Evolutionary conservation across 805 yeast genomes (phyloP).

Genomic region (Candida boleticola): DNA sequence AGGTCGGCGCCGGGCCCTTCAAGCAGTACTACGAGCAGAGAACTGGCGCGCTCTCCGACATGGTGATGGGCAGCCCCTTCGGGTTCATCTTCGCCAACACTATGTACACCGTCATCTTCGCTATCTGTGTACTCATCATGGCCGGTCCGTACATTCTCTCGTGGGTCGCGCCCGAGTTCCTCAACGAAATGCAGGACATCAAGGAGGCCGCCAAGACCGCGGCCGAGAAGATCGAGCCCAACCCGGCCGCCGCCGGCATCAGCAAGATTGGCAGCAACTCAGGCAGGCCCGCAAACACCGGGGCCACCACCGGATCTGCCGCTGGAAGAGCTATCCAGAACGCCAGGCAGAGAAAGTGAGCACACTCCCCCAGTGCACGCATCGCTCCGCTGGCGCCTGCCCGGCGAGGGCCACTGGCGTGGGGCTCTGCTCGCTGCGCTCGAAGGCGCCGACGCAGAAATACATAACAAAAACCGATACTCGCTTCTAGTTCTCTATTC

Average conservation of each 20-base stretch:
- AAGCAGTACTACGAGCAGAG: slow-evolving; percentile 36
- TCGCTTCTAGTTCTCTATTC: no score
- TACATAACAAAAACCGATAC: no score
- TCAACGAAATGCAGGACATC: slow-evolving; percentile 27
- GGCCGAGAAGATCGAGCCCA: background rate
- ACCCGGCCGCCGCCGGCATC: background rate
- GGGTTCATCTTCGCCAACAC: slow-evolving; percentile 39
- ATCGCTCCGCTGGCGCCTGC: no score
- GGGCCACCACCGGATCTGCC: background rate
- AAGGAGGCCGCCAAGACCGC: background rate
- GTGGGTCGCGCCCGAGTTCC: slow-evolving; percentile 35
- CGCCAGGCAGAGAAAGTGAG: slow-evolving; percentile 4
- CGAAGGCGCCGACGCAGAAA: no score
- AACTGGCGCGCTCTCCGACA: slow-evolving; percentile 26
- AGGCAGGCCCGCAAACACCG: background rate
- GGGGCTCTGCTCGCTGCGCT: no score
- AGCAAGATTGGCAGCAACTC: background rate
- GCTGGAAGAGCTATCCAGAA: slow-evolving; percentile 1
- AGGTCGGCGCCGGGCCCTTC: slow-evolving; percentile 11
- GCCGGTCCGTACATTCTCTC: slow-evolving; percentile 30
- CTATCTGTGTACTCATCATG: slow-evolving; percentile 25
- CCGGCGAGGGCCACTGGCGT: no score
- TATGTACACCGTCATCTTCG: slow-evolving; percentile 33
- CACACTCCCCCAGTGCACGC: no score
- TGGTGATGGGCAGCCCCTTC: slow-evolving; percentile 39